Base-by-base conservation (phyloP, 768 basidiomycete species). In the Wakefieldia striispora region DNA sequence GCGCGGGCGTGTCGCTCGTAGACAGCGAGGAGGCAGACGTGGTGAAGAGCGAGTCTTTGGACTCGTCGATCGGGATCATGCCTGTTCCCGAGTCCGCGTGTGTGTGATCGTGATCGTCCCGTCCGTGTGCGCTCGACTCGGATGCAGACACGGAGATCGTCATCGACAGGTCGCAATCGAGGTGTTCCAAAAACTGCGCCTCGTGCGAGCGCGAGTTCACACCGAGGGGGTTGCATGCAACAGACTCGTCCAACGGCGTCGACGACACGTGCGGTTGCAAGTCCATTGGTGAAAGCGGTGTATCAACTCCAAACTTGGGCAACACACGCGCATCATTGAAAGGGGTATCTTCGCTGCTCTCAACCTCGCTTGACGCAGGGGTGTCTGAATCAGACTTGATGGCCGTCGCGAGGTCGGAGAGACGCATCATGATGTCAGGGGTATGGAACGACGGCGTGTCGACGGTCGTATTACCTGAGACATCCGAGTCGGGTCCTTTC, bases 21-120 rank as follows among this genome's bases (percentile, higher is more conserved):
- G 62, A 54, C 20, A 61, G n/a, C 5, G 62, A 64, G 11, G 62
- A 62, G 2, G 47, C 35, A 12, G 64, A 65, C 4, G 64, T 48
- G 33, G 62, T 54, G 40, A 68, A 68, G 13, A 67, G 59, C 10
- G 64, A 65, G 33, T 65, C 64, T 24, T 55, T 64, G 34, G 62
- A 69, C 40, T 69, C 65, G 0, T 33, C 55, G 16, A 53, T 35
- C 17, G 62, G 50, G 4, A 62, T 53, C 3, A 45, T 50, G 40
- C 45, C 20, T 0, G 47, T 45, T 20, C 36, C 40, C 14, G 39
- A 36, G 40, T 45, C 40, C 17, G 40, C 16, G 4, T 37, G 45
- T 14, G 6, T 19, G 7, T 20, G 38, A 1, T 42, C 36, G 16
- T 29, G 11, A 8, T 21, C 39, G 10, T 44, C 29, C 5, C 14